Evolutionary conservation across 1,284 basidiomycete genomes (phyloP).

Genomic region (Naganishia sp.): DNA sequence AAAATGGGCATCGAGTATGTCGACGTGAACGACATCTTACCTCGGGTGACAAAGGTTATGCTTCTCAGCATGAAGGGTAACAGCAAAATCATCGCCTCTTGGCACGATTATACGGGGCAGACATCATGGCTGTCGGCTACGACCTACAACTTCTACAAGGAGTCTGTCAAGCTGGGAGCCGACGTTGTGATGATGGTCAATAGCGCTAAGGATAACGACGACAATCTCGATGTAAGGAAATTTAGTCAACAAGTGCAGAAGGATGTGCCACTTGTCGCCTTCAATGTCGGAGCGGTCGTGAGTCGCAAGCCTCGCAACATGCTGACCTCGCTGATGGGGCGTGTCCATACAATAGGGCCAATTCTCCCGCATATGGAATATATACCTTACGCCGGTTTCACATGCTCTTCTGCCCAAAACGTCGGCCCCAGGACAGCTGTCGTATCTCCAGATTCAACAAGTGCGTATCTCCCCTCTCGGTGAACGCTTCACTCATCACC

Average conservation of each 20-base stretch:
- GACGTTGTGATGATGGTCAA: conserved; percentile 88
- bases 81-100: conserved; percentile 78
- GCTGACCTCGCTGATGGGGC: neutral
- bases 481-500: no score
- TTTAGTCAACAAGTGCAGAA: conserved; percentile 60
- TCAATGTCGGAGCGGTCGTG: conserved; percentile 77
- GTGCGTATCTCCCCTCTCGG: conserved; percentile 42
- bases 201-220: conserved; percentile 68
- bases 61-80: conserved; percentile 59
- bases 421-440: conserved; percentile 85
- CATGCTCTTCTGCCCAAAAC: conserved; percentile 75
- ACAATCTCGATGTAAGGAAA: conserved; percentile 73
- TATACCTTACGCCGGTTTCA: conserved; percentile 78
- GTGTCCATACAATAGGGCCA: conserved; percentile 60
- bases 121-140: conserved; percentile 70
- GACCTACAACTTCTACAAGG: conserved; percentile 65
- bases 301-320: neutral
- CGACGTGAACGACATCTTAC: conserved; percentile 76
- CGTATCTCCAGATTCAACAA: conserved; percentile 78
- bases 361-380: conserved; percentile 78
- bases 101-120: conserved; percentile 80
- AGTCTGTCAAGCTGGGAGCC: conserved; percentile 41
- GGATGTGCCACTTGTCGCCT: conserved; percentile 74
- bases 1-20: conserved; percentile 81
- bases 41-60: conserved; percentile 55